Evolutionary conservation across 2,329 filamentous ascomycete species (phyloP).

Genomic region (Botrytis squamosa): DNA sequence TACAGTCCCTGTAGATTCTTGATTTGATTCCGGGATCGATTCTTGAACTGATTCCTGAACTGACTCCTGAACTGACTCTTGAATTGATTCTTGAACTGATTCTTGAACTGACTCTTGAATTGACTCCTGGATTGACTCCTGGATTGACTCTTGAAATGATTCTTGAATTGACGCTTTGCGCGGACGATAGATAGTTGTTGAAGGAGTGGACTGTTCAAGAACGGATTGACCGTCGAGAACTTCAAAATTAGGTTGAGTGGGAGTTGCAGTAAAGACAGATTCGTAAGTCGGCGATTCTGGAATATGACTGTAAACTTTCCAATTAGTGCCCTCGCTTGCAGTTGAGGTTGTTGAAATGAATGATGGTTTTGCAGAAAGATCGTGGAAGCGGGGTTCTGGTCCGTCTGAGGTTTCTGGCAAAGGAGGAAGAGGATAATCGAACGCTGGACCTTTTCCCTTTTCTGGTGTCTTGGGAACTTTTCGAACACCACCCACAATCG

Average conservation of each 20-base stretch:
- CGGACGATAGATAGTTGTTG: constrained; percentile 15
- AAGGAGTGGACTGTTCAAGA: constrained; percentile 17
- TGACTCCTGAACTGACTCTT: neutral
- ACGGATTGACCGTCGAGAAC: constrained; percentile 13
- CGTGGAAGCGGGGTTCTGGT: constrained; percentile 29
- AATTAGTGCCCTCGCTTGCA: constrained; percentile 39
- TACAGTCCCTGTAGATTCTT: constrained; percentile 3
- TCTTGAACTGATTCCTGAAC: neutral
- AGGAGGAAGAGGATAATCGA: constrained; percentile 32
- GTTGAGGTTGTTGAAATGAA: constrained; percentile 39
- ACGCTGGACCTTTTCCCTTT: constrained; percentile 33
- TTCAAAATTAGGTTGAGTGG: constrained; percentile 19
- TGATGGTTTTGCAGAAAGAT: constrained; percentile 39
- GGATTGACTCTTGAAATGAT: neutral
- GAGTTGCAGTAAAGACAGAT: constrained; percentile 25
- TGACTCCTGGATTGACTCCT: neutral
- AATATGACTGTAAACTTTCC: constrained; percentile 36
- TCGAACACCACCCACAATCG: constrained; percentile 39
- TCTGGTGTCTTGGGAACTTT: constrained; percentile 41
- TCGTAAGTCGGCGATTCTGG: constrained; percentile 28
- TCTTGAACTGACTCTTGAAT: neutral
- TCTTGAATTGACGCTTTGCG: neutral
- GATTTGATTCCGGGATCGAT: neutral
- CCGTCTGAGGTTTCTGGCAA: constrained; percentile 33
- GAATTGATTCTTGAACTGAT: neutral